Conservation (phyloP, 129 eudicot genomes). For the Rutidosis leptorrhynchoides region DNA sequence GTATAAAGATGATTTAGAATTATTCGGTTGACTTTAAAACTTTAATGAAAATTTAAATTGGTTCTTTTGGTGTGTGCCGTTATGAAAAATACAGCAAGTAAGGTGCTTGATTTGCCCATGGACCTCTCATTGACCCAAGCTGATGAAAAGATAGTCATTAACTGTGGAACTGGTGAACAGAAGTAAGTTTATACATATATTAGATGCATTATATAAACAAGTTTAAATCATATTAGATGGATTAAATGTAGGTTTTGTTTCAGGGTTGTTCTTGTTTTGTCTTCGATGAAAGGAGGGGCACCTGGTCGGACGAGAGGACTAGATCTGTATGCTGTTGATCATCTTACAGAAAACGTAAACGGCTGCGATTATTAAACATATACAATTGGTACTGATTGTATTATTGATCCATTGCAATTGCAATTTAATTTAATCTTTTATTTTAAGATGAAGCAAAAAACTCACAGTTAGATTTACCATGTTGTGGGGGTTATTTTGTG, state of each 20-base stretch:
- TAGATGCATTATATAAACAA: not conserved
- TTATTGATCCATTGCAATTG: constrained; percentile 19
- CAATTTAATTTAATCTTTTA: constrained; percentile 13
- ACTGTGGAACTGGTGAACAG: constrained; percentile 30
- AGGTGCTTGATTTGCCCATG: constrained; percentile 44
- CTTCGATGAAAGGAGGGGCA: constrained; percentile 52
- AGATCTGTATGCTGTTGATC: constrained; percentile 26
- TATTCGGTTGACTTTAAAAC: not conserved
- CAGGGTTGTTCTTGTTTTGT: constrained; percentile 44
- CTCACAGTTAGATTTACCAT: constrained; percentile 29
- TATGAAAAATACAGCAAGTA: constrained; percentile 37
- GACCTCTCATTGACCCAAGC: constrained; percentile 51
- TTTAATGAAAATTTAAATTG: constrained; percentile 3
- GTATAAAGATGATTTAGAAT: not conserved
- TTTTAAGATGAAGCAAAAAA: constrained; percentile 18
- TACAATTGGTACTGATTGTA: constrained; percentile 4
- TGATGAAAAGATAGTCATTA: constrained; percentile 54
- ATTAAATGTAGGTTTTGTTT: not conserved
- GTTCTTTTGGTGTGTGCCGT: constrained; percentile 19
- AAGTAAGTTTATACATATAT: constrained; percentile 23
- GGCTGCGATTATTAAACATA: constrained; percentile 16
- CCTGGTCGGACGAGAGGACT: constrained; percentile 54
- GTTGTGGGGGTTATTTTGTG: constrained; percentile 9
- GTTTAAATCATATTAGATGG: too few relatives aligned
- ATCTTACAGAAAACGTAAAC: constrained; percentile 1